Conservation (phyloP, 768 basidiomycete species). For the Boletellus ananas region DNA sequence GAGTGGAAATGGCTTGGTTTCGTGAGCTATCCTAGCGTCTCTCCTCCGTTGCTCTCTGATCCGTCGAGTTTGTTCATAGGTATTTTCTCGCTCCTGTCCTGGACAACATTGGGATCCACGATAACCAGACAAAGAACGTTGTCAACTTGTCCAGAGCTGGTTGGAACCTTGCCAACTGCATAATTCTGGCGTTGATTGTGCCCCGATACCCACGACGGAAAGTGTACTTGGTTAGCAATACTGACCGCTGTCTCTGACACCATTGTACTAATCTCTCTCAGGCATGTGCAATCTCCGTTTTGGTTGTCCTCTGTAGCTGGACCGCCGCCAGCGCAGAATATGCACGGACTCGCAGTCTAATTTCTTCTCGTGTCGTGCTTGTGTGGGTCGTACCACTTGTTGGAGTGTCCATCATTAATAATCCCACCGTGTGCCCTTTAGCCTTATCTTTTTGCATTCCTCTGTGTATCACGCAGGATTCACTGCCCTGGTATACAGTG, state of each 20-base stretch:
- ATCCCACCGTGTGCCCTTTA: background rate
- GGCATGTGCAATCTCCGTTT: slow-evolving; percentile 10
- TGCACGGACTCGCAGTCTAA: slow-evolving; percentile 1
- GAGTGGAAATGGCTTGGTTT: slow-evolving; percentile 8
- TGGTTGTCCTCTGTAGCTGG: slow-evolving; percentile 14
- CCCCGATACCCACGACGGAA: slow-evolving; percentile 8
- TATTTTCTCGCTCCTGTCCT: slow-evolving; percentile 12
- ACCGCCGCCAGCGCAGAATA: slow-evolving; percentile 15
- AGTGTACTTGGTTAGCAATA: slow-evolving; percentile 5
- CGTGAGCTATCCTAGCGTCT: slow-evolving; percentile 1
- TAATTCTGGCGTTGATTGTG: background rate
- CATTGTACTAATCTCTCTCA: background rate
- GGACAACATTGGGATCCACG: slow-evolving; percentile 14
- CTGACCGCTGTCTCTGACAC: no score
- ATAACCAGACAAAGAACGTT: slow-evolving; percentile 15
- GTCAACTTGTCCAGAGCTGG: slow-evolving; percentile 3
- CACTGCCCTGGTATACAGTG: slow-evolving; percentile 4
- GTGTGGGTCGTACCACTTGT: slow-evolving; percentile 1
- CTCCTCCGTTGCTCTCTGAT: no score
- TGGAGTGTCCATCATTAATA: background rate
- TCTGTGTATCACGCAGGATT: slow-evolving; percentile 3
- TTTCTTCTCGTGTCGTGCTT: slow-evolving; percentile 7
- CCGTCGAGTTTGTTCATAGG: background rate
- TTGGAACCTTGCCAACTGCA: slow-evolving; percentile 7
- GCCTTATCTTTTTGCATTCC: slow-evolving; percentile 9